Base-by-base conservation (phyloP, 805 yeast species). In the Candida nanaspora region DNA sequence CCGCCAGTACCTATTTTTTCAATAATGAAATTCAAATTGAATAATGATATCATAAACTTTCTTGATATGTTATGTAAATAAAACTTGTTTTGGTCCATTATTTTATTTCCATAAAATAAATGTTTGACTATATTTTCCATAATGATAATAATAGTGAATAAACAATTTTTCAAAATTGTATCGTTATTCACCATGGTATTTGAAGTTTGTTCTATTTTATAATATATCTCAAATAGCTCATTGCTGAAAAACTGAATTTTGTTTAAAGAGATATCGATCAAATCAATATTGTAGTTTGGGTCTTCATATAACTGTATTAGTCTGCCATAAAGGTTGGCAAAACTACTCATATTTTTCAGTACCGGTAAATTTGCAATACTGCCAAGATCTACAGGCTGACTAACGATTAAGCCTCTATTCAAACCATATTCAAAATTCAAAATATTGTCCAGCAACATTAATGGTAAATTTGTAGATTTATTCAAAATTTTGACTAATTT, bases 1-100 rank as follows among this genome's bases (percentile, higher is more conserved):
- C 84, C 84, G 4, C 83, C 84, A 20, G 74, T 71, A 0, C 86
- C 86, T 8, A 79, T 69, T 19, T 72, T 61, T 23, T 72, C 67
- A 21, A 78, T 50, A 8, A 79, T 61, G 45, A 70, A 76, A 46
- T 74, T 67, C 38, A 69, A 35, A 44, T 70, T 56, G 50, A 65
- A 75, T 11, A 78, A 56, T 6, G 62, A 52, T 34, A 64, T 64
- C 27, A 76, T 50, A 0, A 73, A 55, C 32, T 61, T 50, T 21
- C 59, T 46, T 29, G 63, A 45, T 10, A 56, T 47, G 2, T 40
- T 43, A 4, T 50, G 46, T n/a, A 48, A 46, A 14, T 38, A 26
- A 14, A 18, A 6, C 4, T 16, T 16, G n/a, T n/a, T 31, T 6
- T 31, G 33, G 19, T 30, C 11, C 7, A 16, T 6, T 30, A 6